phyloP scores from a whole-genome alignment of 306 rosid species.

The Casuarina equisetifolia region DNA sequence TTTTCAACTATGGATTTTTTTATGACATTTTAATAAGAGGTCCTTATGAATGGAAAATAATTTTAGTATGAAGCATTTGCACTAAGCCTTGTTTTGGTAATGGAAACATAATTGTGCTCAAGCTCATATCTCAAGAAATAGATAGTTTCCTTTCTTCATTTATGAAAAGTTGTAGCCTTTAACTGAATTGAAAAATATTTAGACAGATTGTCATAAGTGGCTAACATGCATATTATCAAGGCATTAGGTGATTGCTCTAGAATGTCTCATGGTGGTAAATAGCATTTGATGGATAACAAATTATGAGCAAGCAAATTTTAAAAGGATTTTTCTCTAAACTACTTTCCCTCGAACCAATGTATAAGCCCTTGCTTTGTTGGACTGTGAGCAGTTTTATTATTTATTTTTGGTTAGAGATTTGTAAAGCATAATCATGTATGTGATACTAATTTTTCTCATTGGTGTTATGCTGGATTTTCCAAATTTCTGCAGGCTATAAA shows the following conservation, averaged over 20 bases:
- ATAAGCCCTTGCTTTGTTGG: not conserved
- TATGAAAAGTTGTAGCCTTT: no score
- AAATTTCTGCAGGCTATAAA: no score
- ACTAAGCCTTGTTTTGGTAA: no score
- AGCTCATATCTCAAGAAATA: not conserved
- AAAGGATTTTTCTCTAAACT: no score
- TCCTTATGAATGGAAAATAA: not conserved
- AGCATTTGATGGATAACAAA: no score
- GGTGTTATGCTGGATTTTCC: constrained; percentile 6
- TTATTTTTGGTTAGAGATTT: not conserved
- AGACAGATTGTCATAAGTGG: no score
- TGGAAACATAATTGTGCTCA: no score
- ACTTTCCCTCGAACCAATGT: not conserved
- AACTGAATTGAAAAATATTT: no score
- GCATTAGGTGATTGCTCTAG: not conserved
- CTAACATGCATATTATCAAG: not conserved
- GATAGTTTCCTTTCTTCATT: no score
- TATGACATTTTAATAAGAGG: no score
- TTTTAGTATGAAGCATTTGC: not conserved
- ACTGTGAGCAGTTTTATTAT: not conserved
- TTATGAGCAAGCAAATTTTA: no score
- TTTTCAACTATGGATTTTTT: no score
- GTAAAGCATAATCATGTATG: constrained; percentile 22
- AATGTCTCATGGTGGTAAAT: not conserved
- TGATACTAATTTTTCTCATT: constrained; percentile 15